Percentiles rank a stretch among this genome's conserved stretches.
phyloP scores from a whole-genome alignment of 345 rosid genomes.

The Anacardium occidentale region DNA sequence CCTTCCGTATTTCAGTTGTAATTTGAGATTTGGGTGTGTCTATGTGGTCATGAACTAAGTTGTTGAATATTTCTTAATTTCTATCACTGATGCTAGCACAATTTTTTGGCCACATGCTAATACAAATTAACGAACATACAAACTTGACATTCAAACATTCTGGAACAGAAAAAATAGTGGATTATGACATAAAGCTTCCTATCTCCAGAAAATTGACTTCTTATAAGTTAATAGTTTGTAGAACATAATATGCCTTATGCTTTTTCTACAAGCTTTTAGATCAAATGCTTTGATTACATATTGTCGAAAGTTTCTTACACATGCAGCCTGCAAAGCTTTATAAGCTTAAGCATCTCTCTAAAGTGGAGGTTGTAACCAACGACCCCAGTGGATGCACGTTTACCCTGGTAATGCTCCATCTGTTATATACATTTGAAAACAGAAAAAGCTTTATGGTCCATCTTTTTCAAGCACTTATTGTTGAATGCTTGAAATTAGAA shows the following conservation, averaged over 20 bases:
- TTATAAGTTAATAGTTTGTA: not conserved
- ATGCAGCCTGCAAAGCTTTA: slow-evolving; percentile 86
- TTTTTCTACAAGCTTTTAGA: slow-evolving; percentile 3
- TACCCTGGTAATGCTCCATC: slow-evolving; percentile 60
- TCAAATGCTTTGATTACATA: slow-evolving; percentile 17
- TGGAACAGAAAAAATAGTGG: not conserved
- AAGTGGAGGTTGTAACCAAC: slow-evolving; percentile 89
- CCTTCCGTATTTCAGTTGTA: no score
- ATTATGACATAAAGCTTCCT: not conserved
- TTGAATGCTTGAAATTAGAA: not conserved
- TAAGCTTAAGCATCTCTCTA: slow-evolving; percentile 92
- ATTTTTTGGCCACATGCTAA: not conserved
- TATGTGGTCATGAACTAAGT: no score
- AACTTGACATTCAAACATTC: not conserved
- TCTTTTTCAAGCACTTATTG: not conserved
- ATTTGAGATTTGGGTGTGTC: no score
- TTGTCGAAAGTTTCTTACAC: slow-evolving; percentile 16
- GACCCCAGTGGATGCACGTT: slow-evolving; percentile 98
- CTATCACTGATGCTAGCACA: not conserved
- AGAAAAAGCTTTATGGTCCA: slow-evolving; percentile 10
- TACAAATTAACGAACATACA: not conserved
- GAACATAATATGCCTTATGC: not conserved
- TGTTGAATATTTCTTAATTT: no score
- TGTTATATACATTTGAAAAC: slow-evolving; percentile 1
- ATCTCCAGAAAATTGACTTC: slow-evolving; percentile 4